Evolutionary conservation across 495 filamentous ascomycete species (phyloP).

Genomic region (Niebla homalea): DNA sequence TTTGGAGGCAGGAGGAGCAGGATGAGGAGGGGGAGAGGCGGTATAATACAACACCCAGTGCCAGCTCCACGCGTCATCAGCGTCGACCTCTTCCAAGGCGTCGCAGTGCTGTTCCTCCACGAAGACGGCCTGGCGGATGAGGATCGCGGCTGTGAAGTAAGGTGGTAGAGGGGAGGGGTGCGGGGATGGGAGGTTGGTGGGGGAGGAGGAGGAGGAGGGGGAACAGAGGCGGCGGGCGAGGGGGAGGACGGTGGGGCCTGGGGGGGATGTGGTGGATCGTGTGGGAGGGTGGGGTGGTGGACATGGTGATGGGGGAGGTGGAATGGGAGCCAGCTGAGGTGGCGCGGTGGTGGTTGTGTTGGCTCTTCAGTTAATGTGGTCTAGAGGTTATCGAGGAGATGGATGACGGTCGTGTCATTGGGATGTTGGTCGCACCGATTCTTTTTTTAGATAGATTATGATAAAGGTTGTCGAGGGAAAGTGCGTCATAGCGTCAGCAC

Average conservation of each 20-base stretch:
- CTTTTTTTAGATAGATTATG: too few species aligned
- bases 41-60: constrained; percentile 81
- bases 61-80: constrained; percentile 61
- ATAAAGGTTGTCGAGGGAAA: too few species aligned
- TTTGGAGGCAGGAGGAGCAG: constrained; percentile 13
- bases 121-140: constrained; percentile 72
- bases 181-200: constrained; percentile 32
- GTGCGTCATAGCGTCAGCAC: too few species aligned
- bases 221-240: constrained; percentile 70
- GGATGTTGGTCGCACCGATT: too few species aligned
- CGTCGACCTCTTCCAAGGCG: constrained; percentile 58
- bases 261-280: constrained; percentile 73
- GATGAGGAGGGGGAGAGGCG: too few species aligned
- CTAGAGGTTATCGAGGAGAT: too few species aligned
- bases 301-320: constrained; percentile 24
- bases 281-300: constrained; percentile 33
- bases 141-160: constrained; percentile 42
- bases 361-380: too few species aligned
- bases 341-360: too few species aligned
- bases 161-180: too few species aligned
- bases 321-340: not conserved
- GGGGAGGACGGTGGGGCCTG: constrained; percentile 65
- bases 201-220: constrained; percentile 47
- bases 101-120: constrained; percentile 64
- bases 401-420: too few species aligned